Conservation (phyloP, 2,329 filamentous ascomycete species). For the Onygenales sp. region DNA sequence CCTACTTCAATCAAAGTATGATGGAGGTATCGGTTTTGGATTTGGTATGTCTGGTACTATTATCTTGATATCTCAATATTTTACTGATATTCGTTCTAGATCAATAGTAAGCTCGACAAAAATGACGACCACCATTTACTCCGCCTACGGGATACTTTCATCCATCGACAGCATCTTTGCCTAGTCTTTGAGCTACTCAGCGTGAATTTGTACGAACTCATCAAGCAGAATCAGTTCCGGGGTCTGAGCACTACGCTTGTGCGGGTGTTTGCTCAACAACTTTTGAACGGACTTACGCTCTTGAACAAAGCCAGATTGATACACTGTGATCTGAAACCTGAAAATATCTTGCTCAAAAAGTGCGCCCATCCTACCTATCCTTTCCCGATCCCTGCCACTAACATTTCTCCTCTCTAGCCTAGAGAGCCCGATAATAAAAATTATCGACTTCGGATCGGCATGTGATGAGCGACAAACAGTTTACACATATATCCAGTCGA, state of each 20-base stretch:
- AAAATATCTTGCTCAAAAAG: slow-evolving; percentile 97
- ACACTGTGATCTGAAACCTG: slow-evolving; percentile 95
- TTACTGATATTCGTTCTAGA: slow-evolving; percentile 40
- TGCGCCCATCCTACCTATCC: slow-evolving; percentile 25
- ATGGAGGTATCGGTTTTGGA: slow-evolving; percentile 99
- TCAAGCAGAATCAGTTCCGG: slow-evolving; percentile 99
- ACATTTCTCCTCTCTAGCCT: slow-evolving; percentile 42
- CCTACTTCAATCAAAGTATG: slow-evolving; percentile 99
- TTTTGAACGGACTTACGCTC: slow-evolving; percentile 83
- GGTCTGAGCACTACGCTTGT: slow-evolving; percentile 94
- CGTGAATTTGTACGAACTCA: slow-evolving; percentile 95
- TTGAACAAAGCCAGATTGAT: slow-evolving; percentile 95
- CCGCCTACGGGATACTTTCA: slow-evolving; percentile 93
- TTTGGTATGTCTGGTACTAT: slow-evolving; percentile 50
- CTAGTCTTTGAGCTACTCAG: slow-evolving; percentile 93
- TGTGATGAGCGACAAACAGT: slow-evolving; percentile 98
- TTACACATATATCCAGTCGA: slow-evolving; percentile 97
- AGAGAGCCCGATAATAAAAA: slow-evolving; percentile 98
- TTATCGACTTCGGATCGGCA: slow-evolving; percentile 97
- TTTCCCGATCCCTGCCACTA: slow-evolving; percentile 2
- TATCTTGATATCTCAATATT: background rate
- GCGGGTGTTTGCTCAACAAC: slow-evolving; percentile 91
- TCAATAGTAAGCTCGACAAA: slow-evolving; percentile 98
- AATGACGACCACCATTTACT: slow-evolving; percentile 96
- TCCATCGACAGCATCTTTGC: slow-evolving; percentile 93